Percentiles rank a stretch among this genome's conserved stretches.
phyloP scores from a whole-genome alignment of 73 alveolate species.

The Loxodes magnus region DNA sequence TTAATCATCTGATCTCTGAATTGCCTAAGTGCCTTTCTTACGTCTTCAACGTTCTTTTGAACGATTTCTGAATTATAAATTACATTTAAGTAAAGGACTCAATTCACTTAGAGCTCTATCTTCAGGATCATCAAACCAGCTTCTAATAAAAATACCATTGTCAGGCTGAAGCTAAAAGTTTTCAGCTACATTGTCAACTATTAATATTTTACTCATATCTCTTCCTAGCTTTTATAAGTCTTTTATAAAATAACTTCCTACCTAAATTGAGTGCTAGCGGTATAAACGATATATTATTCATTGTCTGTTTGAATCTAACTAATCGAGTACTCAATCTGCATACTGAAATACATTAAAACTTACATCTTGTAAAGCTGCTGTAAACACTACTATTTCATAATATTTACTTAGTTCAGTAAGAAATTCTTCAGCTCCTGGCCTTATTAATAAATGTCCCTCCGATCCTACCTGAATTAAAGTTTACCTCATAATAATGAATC shows the following conservation, averaged over 20 bases:
- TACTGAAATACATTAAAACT: slow-evolving; percentile 28
- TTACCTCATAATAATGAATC: slow-evolving; percentile 62
- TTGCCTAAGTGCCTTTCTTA: slow-evolving; percentile 74
- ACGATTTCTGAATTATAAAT: slow-evolving; percentile 54
- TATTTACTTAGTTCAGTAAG: slow-evolving; percentile 43
- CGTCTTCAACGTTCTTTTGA: slow-evolving; percentile 73
- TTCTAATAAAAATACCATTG: slow-evolving; percentile 90
- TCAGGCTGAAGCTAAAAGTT: slow-evolving; percentile 80
- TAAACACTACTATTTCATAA: slow-evolving; percentile 57
- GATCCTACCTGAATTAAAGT: slow-evolving; percentile 55
- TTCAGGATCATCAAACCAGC: slow-evolving; percentile 82
- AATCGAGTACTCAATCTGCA: slow-evolving; percentile 88
- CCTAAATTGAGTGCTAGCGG: slow-evolving; percentile 84
- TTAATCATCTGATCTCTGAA: slow-evolving; percentile 71
- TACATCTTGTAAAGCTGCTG: slow-evolving; percentile 70
- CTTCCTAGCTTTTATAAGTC: slow-evolving; percentile 91
- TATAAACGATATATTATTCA: slow-evolving; percentile 62
- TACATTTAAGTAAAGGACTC: slow-evolving; percentile 60
- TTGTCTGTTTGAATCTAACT: slow-evolving; percentile 61
- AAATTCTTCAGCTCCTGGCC: slow-evolving; percentile 54
- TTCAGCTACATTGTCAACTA: slow-evolving; percentile 94
- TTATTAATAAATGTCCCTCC: slow-evolving; percentile 48
- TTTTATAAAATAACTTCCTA: slow-evolving; percentile 74
- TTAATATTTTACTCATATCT: slow-evolving; percentile 71
- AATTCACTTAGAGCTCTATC: slow-evolving; percentile 88